phyloP scores from a whole-genome alignment of 129 eudicot species.

The Arctium lappa region DNA sequence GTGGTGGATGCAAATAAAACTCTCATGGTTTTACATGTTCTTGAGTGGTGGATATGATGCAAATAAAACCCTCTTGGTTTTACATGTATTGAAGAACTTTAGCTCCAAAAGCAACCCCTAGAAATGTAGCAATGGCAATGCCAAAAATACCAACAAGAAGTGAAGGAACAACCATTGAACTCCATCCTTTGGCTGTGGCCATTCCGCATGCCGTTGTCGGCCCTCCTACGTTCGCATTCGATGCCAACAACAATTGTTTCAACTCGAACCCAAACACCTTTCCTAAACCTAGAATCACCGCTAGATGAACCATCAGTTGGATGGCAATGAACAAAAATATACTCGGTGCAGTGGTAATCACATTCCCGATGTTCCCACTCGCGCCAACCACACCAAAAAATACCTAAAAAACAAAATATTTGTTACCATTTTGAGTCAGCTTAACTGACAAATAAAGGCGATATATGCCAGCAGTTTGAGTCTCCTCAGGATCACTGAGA shows the following conservation, averaged over 20 bases:
- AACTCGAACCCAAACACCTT: constrained; percentile 57
- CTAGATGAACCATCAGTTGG: constrained; percentile 73
- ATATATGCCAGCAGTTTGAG: no score
- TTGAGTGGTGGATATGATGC: no score
- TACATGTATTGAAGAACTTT: constrained; percentile 59
- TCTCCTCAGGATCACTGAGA: no score
- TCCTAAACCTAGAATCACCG: constrained; percentile 70
- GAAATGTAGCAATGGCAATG: constrained; percentile 76
- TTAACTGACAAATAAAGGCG: no score
- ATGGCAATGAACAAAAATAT: constrained; percentile 69
- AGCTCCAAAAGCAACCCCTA: constrained; percentile 65
- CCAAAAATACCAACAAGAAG: constrained; percentile 76
- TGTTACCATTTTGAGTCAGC: not conserved
- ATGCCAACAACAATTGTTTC: constrained; percentile 59
- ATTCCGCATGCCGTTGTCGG: constrained; percentile 93
- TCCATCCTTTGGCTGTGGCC: constrained; percentile 93
- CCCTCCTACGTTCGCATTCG: constrained; percentile 88
- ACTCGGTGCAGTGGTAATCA: constrained; percentile 71
- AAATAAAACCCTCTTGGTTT: not conserved
- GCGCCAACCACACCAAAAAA: constrained; percentile 78
- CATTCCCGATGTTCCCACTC: constrained; percentile 71
- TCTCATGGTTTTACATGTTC: no score
- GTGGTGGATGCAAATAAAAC: no score
- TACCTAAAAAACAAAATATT: constrained; percentile 31
- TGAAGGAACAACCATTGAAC: constrained; percentile 62